phyloP scores from a whole-genome alignment of 2,329 filamentous ascomycete species.

The Arthrinium puccinioides region DNA sequence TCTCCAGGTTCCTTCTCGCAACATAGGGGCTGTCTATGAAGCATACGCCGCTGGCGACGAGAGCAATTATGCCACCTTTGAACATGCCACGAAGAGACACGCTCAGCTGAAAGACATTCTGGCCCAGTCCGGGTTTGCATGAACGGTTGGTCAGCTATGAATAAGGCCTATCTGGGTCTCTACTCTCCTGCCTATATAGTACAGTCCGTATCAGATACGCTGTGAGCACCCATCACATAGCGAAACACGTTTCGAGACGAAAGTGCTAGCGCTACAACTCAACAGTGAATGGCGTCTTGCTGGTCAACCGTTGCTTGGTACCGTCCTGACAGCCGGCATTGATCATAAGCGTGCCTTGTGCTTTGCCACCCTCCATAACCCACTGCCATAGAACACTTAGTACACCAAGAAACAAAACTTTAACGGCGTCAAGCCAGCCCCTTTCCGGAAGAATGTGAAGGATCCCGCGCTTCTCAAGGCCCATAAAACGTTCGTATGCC shows the following conservation, averaged over 20 bases:
- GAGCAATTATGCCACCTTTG: conserved; percentile 6
- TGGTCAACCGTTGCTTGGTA: conserved; percentile 41
- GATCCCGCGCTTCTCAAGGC: conserved; percentile 31
- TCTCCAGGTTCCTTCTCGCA: conserved; percentile 33
- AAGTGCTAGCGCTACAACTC: no score
- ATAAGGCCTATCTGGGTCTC: neutral
- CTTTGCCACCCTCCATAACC: conserved; percentile 45
- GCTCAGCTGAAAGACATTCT: conserved; percentile 7
- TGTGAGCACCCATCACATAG: no score
- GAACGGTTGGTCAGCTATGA: neutral
- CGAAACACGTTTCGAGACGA: no score
- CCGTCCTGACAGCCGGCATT: conserved; percentile 52
- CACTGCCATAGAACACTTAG: conserved; percentile 47
- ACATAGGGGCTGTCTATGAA: conserved; percentile 49
- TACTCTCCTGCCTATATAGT: neutral
- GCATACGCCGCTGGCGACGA: conserved; percentile 29
- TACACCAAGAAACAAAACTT: conserved; percentile 36
- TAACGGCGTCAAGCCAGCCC: conserved; percentile 38
- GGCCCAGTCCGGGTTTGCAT: no score
- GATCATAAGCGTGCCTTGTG: conserved; percentile 44
- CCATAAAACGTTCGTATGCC: conserved; percentile 61
- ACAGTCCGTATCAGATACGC: no score
- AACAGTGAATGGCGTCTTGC: conserved; percentile 22
- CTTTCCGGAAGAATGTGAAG: conserved; percentile 38
- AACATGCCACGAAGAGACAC: conserved; percentile 8